phyloP scores from a whole-genome alignment of 1,284 basidiomycete genomes.

The Puccinia horiana region DNA sequence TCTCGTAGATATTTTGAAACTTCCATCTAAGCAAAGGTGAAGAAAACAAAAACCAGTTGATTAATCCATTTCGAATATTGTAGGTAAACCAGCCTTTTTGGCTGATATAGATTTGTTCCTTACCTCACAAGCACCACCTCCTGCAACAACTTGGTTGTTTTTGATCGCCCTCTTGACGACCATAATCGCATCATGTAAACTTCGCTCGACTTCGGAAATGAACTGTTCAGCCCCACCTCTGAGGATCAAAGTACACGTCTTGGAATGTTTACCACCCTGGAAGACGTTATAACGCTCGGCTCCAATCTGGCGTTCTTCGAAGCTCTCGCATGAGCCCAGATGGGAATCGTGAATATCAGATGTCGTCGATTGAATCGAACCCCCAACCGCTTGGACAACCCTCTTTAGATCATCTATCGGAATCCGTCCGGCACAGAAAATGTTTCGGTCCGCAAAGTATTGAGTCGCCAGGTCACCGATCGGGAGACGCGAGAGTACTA shows the following conservation, averaged over 20 bases:
- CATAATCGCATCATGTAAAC: constrained; percentile 98
- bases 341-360: constrained; percentile 81
- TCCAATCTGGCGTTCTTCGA: constrained; percentile 94
- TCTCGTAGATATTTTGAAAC: constrained; percentile 88
- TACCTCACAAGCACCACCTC: constrained; percentile 95
- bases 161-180: constrained; percentile 96
- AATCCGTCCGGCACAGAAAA: constrained; percentile 98
- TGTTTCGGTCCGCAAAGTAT: constrained; percentile 98
- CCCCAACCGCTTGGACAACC: constrained; percentile 93
- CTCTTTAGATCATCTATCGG: constrained; percentile 85
- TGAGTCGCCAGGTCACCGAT: constrained; percentile 98
- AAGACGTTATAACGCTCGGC: constrained; percentile 98
- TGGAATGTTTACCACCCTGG: constrained; percentile 83
- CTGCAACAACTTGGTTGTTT: constrained; percentile 93
- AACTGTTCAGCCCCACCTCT: constrained; percentile 98
- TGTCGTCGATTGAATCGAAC: constrained; percentile 90
- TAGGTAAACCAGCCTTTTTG: neutral
- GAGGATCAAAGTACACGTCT: constrained; percentile 93
- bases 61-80: neutral
- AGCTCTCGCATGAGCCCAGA: constrained; percentile 84
- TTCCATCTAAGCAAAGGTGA: constrained; percentile 72
- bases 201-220: constrained; percentile 96
- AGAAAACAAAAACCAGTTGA: neutral
- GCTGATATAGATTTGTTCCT: constrained; percentile 51
- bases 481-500: constrained; percentile 95